Base-by-base conservation (phyloP, 768 basidiomycete genomes). In the Cystofilobasidium capitatum region DNA sequence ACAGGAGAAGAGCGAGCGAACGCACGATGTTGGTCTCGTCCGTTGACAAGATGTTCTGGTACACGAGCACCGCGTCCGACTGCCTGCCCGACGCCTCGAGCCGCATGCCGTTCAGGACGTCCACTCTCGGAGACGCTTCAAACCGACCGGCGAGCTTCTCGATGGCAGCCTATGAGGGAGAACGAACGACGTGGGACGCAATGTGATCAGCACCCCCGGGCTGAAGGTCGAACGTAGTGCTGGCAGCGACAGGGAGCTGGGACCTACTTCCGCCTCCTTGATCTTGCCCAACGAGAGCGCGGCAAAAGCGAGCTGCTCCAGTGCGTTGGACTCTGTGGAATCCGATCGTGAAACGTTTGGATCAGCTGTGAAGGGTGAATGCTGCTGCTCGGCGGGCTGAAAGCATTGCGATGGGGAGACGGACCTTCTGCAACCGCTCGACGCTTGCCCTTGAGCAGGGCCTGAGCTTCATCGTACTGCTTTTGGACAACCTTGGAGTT, bases 61-160 rank as follows among this genome's bases (percentile, higher is more conserved):
- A 94, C 75, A 83, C 87, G 60, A 80, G 76, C 37, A 89, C 79
- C 0, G 83, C 88, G 2, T 78, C 78, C 0, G 82, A 82, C 0
- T 83, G 78, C 5, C 83, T 71, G 54, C 85, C 85, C 0, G 82
- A 81, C 0, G 83, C 84, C 73, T 94, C 91, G 77, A 88, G 81
- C 8, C 88, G 81, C 68, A 91, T 85, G 0, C 92, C 91, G 31
- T 82, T 81, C 26, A 96, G 82, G 26, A 85, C 82, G 42, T 88
- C 84, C 1, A 90, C 86, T 26, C 92, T 84, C 24, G 88, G 87
- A 0, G 91, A 92, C 35, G 79, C 83, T 0, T 87, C 86, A 73
- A 93, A 93, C 76, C 84, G 85, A 61, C 81, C 78, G 22, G 78
- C 74, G 24, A 93, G 81, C 67, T 81, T 81, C 62, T 81, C 77